Base-by-base conservation (phyloP, 768 basidiomycete genomes). In the Mycena maculata region DNA sequence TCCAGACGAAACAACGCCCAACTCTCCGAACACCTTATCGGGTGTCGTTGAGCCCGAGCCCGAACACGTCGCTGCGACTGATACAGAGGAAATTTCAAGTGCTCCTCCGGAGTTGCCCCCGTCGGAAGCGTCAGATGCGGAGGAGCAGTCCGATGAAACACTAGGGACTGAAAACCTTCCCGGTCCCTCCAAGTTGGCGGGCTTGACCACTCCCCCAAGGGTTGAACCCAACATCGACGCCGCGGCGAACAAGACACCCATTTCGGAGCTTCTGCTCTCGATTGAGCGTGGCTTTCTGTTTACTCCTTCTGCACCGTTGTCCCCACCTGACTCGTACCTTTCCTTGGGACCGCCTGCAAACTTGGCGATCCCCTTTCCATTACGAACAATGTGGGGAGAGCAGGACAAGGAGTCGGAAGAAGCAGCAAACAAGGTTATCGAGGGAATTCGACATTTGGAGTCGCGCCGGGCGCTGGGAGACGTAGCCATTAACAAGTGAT, bases 231-330 rank as follows among this genome's bases (percentile, higher is more conserved):
- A 42, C 3, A 47, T 23, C 36, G n/a, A 39, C 23, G 36, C 30
- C 10, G 30, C 56, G 20, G 9, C 22, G 12, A 59, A 39, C 60
- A 86, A 82, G 67, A 92, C 91, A 31, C 91, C 91, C 2, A 92
- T 92, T 52, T 90, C 91, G 9, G 80, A 86, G 11, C 83, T 92
- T 31, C 77, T 89, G 48, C 80, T 83, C 18, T 85, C 89, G 3
- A 92, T 92, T 60, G 85, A 92, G 68, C 85, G 83, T 18, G 91
- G 90, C 33, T 92, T 92, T 75, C 75, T 89, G n/a, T 84, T 87
- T 69, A 88, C 89, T 4, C 90, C 89, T 18, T 82, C 80, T n/a
- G 83, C 86, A 1, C 88, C 89, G 2, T 80, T 90, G 39, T 88
- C 90, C 2, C 88, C 88, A 20, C 85, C 86, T 27, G 80, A 85